These are phyloP conservation scores for Mariannaea sp. DNA, from an alignment of 2,329 filamentous ascomycete genomes.

Conservation along the genomic window DNA sequence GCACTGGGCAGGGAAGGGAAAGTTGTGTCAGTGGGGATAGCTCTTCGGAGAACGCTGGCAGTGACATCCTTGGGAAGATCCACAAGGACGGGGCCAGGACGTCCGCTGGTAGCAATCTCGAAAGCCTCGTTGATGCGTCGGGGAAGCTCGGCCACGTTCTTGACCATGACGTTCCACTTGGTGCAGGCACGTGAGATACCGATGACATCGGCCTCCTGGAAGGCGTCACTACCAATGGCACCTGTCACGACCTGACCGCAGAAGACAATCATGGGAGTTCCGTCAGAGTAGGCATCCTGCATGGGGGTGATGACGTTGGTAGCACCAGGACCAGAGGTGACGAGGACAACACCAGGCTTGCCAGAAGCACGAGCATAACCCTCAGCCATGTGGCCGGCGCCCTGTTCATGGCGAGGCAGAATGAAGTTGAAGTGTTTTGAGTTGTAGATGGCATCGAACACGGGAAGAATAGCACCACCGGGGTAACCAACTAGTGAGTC, in stretches of 20 bases:
- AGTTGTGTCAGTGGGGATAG: slow-evolving; percentile 77
- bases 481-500: slow-evolving; percentile 75
- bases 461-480: slow-evolving; percentile 93
- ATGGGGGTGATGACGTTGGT: slow-evolving; percentile 97
- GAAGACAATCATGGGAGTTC: slow-evolving; percentile 95
- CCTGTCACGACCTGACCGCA: slow-evolving; percentile 88
- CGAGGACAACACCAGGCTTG: slow-evolving; percentile 92
- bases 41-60: slow-evolving; percentile 77
- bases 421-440: slow-evolving; percentile 96
- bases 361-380: slow-evolving; percentile 94
- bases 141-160: slow-evolving; percentile 90
- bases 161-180: slow-evolving; percentile 99
- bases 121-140: slow-evolving; percentile 96
- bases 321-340: slow-evolving; percentile 94
- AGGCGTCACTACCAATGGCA: slow-evolving; percentile 92
- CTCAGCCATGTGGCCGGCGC: slow-evolving; percentile 97
- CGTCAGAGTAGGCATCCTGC: slow-evolving; percentile 94
- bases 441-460: slow-evolving; percentile 99
- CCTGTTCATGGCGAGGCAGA: slow-evolving; percentile 94
- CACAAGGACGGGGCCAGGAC: slow-evolving; percentile 92
- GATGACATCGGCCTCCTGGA: slow-evolving; percentile 94
- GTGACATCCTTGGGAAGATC: slow-evolving; percentile 97
- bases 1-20: slow-evolving; percentile 84
- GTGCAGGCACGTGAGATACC: slow-evolving; percentile 95
- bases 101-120: slow-evolving; percentile 92